Base-by-base conservation (phyloP, 2,329 filamentous ascomycete genomes). In the Aspergillus sp. region DNA sequence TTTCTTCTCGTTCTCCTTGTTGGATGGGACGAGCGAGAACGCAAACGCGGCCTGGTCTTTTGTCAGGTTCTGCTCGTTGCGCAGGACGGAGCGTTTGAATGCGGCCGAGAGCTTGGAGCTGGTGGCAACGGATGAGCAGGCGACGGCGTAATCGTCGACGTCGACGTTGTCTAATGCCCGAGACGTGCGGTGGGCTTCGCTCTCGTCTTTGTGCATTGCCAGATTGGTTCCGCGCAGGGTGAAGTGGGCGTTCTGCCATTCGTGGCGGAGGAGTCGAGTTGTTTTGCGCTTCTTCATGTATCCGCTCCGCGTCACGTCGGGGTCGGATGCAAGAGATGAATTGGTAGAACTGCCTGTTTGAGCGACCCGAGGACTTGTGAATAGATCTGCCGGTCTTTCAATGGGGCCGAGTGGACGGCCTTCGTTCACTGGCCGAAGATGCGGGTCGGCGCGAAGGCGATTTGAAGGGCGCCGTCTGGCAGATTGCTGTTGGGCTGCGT, bases 181-280 rank as follows among this genome's bases (percentile, higher is more conserved):
- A 0, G 46, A 50, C 5, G 44, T 29, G 0, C 44, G 48, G 1
- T 27, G 33, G 6, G 54, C 39, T 4, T 40, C 36, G 1, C 39
- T 20, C 24, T 54, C 51, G 25, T 55, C 49, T 1, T 26, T 20
- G 32, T 53, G 39, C 55, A 60, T 54, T 26, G 48, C 42, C 26
- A 86, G 69, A 15, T 77, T 71, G 8, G 79, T 84, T 32, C 81
- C 82, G 42, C 78, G 77, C 40, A 95, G 78, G 8, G 84, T 84
- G 57, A 91, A 91, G 64, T 88, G 91, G 44, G 83, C 78, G 53
- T 93, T 84, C 50, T 86, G 74, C 88, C 88, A 95, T 61, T 95
- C 86, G 58, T 94, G 84, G 24, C 86, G 82, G 35, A 95, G 72
- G 67, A 94, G 78, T 50, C 78, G 79, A 26, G 82, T 89, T 20